Evolutionary conservation across 1,284 basidiomycete genomes (phyloP), one percentile per base, ranked within the genome.

Genomic region (Mycosarcoma maydis): DNA sequence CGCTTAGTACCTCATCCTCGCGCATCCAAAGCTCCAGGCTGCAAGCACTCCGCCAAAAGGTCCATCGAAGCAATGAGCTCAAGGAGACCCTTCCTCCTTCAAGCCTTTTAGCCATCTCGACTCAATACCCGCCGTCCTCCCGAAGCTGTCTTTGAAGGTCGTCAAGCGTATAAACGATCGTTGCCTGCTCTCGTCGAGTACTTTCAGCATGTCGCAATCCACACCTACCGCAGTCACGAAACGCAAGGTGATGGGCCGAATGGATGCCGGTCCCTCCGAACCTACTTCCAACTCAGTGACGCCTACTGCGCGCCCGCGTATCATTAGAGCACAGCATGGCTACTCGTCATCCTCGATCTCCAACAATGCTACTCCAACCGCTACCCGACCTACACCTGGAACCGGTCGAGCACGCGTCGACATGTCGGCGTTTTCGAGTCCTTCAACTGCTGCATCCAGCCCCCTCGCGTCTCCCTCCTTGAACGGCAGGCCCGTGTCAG

Each of bases 191-290:
- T 34, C 33, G 33, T 6, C 33, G 33, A 16, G 29, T 14, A 14
- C 10, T 9, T 20, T 19, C 27, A 24, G 9, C 16, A 69, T 69
- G 66, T 54, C 66, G 43, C 59, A 69, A 16, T 59, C 66, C 19
- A 69, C 59, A 9, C 66, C 59, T 17, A 62, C 58, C 13, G 47
- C 59, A 3, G 42, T 37, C 34, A 50, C 66, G 19, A 69, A 69
- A 27, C 66, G 66, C 46, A 69, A 67, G 51, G 69, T 69, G 23
- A 72, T 68, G 69, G 64, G 47, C 13, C 64, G 64, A 8, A 68
- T 67, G 57, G 64, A 72, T 16, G 34, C 48, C 16, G 66, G 29
- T 19, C 27, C 52, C 6, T 38, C 51, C 30, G 60, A 68, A 11
- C 60, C 69, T 17, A 51, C 56, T 11, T 58, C 60, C 19, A 48